These are phyloP conservation scores for Neobulgaria alba DNA, from an alignment of 2,329 filamentous ascomycete genomes.

Conservation along the genomic window DNA sequence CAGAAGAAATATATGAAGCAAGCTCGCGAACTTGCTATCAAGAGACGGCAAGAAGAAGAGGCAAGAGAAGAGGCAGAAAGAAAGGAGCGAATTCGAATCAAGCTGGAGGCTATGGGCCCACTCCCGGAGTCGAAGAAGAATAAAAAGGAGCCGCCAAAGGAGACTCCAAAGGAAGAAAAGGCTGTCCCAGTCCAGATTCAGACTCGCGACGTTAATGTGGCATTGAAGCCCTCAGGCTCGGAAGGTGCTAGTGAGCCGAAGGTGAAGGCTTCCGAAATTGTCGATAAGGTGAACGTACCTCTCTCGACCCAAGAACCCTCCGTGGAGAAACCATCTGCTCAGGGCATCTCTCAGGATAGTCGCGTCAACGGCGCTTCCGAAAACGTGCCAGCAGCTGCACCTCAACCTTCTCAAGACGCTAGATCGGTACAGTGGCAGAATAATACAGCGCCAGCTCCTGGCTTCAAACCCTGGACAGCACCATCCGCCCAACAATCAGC, in stretches of 20 bases:
- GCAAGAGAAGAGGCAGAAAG: constrained; percentile 64
- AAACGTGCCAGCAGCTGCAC: constrained; percentile 27
- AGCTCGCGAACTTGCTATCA: constrained; percentile 59
- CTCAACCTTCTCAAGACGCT: constrained; percentile 20
- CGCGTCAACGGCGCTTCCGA: constrained; percentile 19
- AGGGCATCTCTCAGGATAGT: constrained; percentile 3
- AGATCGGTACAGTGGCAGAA: constrained; percentile 26
- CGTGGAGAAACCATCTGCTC: constrained; percentile 6
- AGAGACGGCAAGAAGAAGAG: constrained; percentile 59
- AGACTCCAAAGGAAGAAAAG: constrained; percentile 39
- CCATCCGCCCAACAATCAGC: constrained; percentile 34
- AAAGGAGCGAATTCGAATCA: constrained; percentile 62
- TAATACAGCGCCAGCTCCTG: constrained; percentile 20
- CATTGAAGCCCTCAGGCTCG: constrained; percentile 4
- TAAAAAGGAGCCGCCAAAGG: constrained; percentile 43
- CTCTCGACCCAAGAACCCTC: constrained; percentile 7
- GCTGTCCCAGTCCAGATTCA: constrained; percentile 29
- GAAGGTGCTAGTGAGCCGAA: constrained; percentile 12
- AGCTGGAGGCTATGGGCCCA: constrained; percentile 61
- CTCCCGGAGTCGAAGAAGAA: constrained; percentile 48
- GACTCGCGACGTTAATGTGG: constrained; percentile 16
- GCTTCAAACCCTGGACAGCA: constrained; percentile 39
- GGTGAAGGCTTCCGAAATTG: constrained; percentile 6
- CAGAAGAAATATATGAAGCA: constrained; percentile 69
- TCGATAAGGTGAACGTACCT: constrained; percentile 4